phyloP scores from a whole-genome alignment of 768 basidiomycete genomes.

The Multifurca ochricompacta region DNA sequence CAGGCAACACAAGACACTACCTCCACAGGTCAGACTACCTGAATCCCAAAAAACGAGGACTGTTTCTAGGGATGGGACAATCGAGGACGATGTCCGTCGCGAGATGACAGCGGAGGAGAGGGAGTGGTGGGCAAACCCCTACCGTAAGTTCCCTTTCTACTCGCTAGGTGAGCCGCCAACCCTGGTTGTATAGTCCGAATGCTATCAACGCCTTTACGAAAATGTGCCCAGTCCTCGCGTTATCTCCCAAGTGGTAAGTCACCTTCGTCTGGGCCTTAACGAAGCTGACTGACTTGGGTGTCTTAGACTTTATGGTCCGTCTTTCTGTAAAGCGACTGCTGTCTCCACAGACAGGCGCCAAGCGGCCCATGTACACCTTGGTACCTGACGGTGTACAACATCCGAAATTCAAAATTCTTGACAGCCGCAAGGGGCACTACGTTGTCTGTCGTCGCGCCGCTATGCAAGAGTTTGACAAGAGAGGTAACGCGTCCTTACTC shows the following conservation, averaged over 20 bases:
- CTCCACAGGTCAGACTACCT: constrained; percentile 38
- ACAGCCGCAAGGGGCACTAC: constrained; percentile 42
- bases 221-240: constrained; percentile 42
- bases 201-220: constrained; percentile 56
- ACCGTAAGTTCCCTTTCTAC: constrained; percentile 39
- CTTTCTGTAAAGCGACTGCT: constrained; percentile 43
- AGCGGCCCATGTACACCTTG: constrained; percentile 27
- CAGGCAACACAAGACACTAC: constrained; percentile 47
- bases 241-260: constrained; percentile 49
- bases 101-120: constrained; percentile 58
- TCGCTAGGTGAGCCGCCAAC: not conserved
- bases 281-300: not conserved
- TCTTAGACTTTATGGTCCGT: constrained; percentile 59
- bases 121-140: constrained; percentile 68
- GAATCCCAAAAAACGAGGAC: constrained; percentile 22
- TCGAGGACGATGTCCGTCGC: constrained; percentile 29
- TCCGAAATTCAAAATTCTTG: constrained; percentile 45
- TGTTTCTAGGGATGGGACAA: constrained; percentile 15
- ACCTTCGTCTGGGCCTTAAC: not conserved
- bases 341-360: constrained; percentile 11
- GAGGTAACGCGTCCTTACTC: constrained; percentile 26
- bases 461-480: constrained; percentile 32
- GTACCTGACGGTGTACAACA: constrained; percentile 63
- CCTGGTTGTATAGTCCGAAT: constrained; percentile 48
- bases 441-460: constrained; percentile 52